These are phyloP conservation scores for Candida vartiovaarae DNA, from an alignment of 805 yeast genomes.

Conservation along the genomic window DNA sequence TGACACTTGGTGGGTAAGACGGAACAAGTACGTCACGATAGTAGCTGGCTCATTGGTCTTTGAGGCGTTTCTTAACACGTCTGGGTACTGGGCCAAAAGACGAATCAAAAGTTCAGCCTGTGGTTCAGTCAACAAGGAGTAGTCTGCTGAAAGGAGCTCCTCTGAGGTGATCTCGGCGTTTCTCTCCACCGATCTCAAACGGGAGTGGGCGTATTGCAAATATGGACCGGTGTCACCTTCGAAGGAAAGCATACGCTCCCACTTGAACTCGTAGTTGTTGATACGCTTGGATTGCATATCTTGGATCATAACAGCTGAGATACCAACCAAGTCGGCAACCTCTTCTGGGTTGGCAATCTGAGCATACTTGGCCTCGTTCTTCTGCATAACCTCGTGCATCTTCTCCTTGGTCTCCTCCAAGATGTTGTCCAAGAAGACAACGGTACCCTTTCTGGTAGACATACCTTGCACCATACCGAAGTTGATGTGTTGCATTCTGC, in stretches of 20 bases:
- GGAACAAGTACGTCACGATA: slow-evolving; percentile 87
- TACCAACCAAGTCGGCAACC: slow-evolving; percentile 93
- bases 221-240: slow-evolving; percentile 99
- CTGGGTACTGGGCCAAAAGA: slow-evolving; percentile 84
- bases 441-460: slow-evolving; percentile 98
- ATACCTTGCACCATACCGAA: slow-evolving; percentile 98
- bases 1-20: slow-evolving; percentile 86
- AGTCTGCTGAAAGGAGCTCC: slow-evolving; percentile 46
- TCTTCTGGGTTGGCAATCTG: slow-evolving; percentile 91
- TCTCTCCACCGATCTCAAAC: slow-evolving; percentile 91
- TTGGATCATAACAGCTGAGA: slow-evolving; percentile 97
- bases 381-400: slow-evolving; percentile 95
- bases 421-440: slow-evolving; percentile 92
- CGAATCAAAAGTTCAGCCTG: slow-evolving; percentile 68
- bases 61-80: slow-evolving; percentile 72
- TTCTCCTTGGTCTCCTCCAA: slow-evolving; percentile 87
- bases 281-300: slow-evolving; percentile 97
- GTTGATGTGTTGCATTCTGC: slow-evolving; percentile 71
- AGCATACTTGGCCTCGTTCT: slow-evolving; percentile 82
- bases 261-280: slow-evolving; percentile 91
- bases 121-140: slow-evolving; percentile 58
- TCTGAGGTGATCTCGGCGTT: slow-evolving; percentile 49
- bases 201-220: slow-evolving; percentile 96
- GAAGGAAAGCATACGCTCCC: slow-evolving; percentile 97
- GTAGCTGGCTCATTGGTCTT: slow-evolving; percentile 91